Evolutionary conservation across 2,329 filamentous ascomycete species (phyloP).

Genomic region (Fusarium sublunatum): DNA sequence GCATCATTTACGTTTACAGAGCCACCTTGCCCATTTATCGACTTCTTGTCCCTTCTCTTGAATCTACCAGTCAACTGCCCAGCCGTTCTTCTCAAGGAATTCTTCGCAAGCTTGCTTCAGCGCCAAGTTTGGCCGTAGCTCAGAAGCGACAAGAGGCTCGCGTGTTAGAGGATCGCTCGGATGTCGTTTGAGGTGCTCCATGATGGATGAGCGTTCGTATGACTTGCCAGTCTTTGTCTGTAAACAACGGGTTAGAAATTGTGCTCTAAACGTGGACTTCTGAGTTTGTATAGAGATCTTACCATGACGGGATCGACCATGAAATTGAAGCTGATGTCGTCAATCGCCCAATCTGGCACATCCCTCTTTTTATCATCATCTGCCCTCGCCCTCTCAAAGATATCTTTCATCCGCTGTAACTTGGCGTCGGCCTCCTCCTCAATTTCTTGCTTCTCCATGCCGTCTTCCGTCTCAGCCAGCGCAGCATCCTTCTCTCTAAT

Average conservation of each 20-base stretch:
- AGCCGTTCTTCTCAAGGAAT: conserved; percentile 87
- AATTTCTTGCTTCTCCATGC: conserved; percentile 62
- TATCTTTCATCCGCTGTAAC: conserved; percentile 55
- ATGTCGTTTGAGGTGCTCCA: conserved; percentile 83
- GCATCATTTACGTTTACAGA: neutral
- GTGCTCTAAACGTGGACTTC: no score
- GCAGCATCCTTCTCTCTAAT: conserved; percentile 58
- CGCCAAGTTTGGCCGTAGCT: conserved; percentile 84
- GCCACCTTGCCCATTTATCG: neutral
- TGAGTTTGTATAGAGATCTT: conserved; percentile 41
- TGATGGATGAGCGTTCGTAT: conserved; percentile 86
- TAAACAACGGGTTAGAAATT: conserved; percentile 27
- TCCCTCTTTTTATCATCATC: conserved; percentile 61
- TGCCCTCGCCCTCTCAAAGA: conserved; percentile 64
- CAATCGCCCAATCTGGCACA: conserved; percentile 81
- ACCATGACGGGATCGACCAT: conserved; percentile 77
- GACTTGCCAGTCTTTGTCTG: conserved; percentile 87
- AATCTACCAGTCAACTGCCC: conserved; percentile 87
- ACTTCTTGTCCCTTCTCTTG: neutral
- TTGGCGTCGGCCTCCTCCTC: conserved; percentile 60
- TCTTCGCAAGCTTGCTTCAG: conserved; percentile 86
- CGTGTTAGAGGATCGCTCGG: conserved; percentile 86
- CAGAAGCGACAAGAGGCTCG: conserved; percentile 73
- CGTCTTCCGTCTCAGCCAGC: conserved; percentile 55
- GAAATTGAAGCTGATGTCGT: conserved; percentile 79